Percentiles rank a stretch among this genome's conserved stretches.
phyloP scores from a whole-genome alignment of 2,329 filamentous ascomycete genomes.

The Fusarium staphyleae region DNA sequence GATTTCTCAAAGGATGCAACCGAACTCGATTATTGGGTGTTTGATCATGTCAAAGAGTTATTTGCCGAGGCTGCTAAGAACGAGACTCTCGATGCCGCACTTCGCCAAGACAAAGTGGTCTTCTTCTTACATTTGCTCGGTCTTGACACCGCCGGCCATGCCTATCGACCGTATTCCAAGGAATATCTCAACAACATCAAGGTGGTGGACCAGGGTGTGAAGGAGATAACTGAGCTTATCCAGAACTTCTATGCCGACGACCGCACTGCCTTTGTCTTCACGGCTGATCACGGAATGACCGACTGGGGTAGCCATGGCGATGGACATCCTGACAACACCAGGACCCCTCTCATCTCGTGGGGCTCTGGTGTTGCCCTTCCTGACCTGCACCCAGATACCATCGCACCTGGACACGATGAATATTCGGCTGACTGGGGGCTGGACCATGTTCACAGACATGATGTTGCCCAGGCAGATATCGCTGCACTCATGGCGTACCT shows the following conservation, averaged over 20 bases:
- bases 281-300: slow-evolving; percentile 98
- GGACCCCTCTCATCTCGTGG: slow-evolving; percentile 92
- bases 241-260: slow-evolving; percentile 85
- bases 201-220: slow-evolving; percentile 88
- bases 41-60: slow-evolving; percentile 87
- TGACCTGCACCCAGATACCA: slow-evolving; percentile 57
- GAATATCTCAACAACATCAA: slow-evolving; percentile 97
- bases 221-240: slow-evolving; percentile 81
- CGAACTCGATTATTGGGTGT: slow-evolving; percentile 91
- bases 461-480: slow-evolving; percentile 92
- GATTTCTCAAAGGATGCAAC: slow-evolving; percentile 87
- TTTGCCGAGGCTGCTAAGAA: slow-evolving; percentile 84
- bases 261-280: slow-evolving; percentile 94
- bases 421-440: slow-evolving; percentile 91
- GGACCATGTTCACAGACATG: slow-evolving; percentile 80
- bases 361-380: slow-evolving; percentile 88
- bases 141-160: slow-evolving; percentile 88
- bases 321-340: slow-evolving; percentile 95
- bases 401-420: slow-evolving; percentile 85
- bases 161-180: slow-evolving; percentile 87
- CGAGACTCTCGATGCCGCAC: slow-evolving; percentile 71
- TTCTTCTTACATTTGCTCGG: slow-evolving; percentile 96
- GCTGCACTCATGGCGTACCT: slow-evolving; percentile 96
- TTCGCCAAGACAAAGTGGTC: slow-evolving; percentile 85
- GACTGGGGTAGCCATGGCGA: slow-evolving; percentile 99